Evolutionary conservation across 345 rosid genomes (phyloP).

Genomic region (thale cress (Arabidopsis thaliana)): DNA sequence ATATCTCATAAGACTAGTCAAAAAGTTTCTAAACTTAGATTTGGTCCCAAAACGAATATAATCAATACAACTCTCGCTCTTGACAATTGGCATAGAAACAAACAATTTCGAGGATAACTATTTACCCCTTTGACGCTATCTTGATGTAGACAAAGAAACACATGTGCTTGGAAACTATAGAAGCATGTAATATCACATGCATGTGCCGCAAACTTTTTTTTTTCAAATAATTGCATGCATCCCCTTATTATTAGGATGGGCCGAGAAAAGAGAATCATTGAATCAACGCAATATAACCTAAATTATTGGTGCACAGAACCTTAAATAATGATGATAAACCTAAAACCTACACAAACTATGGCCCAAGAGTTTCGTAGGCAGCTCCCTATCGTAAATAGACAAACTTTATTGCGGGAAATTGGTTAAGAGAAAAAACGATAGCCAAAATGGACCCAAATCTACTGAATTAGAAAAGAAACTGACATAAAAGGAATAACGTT

Average conservation of each 20-base stretch:
- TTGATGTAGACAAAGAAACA: slow-evolving; percentile 18
- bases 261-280: slow-evolving; percentile 29
- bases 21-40: slow-evolving; percentile 10
- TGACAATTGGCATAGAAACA: slow-evolving; percentile 17
- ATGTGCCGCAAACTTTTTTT: slow-evolving; percentile 12
- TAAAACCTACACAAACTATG: slow-evolving; percentile 29
- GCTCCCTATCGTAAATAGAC: slow-evolving; percentile 18
- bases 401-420: background rate
- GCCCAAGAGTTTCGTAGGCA: slow-evolving; percentile 23
- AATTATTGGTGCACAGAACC: slow-evolving; percentile 40
- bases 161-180: slow-evolving; percentile 21
- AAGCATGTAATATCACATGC: slow-evolving; percentile 29
- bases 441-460: slow-evolving; percentile 1
- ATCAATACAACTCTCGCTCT: slow-evolving; percentile 1
- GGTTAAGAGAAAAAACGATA: background rate
- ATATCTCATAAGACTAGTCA: slow-evolving; percentile 35
- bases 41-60: slow-evolving; percentile 21
- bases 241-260: slow-evolving; percentile 25
- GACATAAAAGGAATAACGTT: background rate
- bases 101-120: background rate
- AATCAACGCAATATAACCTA: slow-evolving; percentile 25
- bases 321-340: slow-evolving; percentile 26
- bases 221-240: slow-evolving; percentile 40
- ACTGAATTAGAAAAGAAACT: background rate
- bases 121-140: slow-evolving; percentile 14